Base-by-base conservation (phyloP, 1,284 basidiomycete genomes). In the Sanghuangporus weigelae region DNA sequence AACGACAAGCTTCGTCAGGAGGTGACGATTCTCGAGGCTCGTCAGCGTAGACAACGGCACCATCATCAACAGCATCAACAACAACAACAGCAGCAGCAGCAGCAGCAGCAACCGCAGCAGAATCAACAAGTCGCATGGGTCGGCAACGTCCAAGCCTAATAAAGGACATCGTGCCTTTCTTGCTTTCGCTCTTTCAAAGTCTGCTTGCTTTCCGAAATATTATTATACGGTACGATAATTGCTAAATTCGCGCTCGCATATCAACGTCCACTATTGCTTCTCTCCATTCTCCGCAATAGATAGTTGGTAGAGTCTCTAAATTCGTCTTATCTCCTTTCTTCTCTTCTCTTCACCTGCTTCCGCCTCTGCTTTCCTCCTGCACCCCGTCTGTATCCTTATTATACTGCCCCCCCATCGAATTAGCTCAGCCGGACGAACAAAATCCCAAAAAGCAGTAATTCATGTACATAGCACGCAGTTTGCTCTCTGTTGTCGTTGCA, bases 1-100 rank as follows among this genome's bases (percentile, higher is more conserved):
- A 96, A 96, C 71, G 79, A 85, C 72, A 77, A 87, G 67, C 70
- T 96, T 60, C 76, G 77, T 62, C 89, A 92, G 65, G 91, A 95
- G 74, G 77, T 95, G 5, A 19, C 75, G 21, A 76, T 72, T 36
- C 73, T 89, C 50, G 87, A 88, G 74, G 72, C 57, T 7, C 58
- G 36, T 11, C 58, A 51, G 16, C 31, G 58, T 8, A 35, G 35
- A 35, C 46, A 40, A 35, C 58, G 31, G 36, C 36, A 38, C 8
- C 10, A 51, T 3, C 50, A 51, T 10, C 50, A 51, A 1, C 49
- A 51, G 6, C 49, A 35, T 21, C 49, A 51, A 35, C 44, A 46
- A 2, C 7, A 11, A 42, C 40, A 11, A 2, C 40, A n/a, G 1
- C 44, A 46, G 16, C 44, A 11, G 44, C 44, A 46, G 21, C 44